Percentiles rank a stretch among this genome's conserved stretches.
These are phyloP conservation scores for Athelia psychrophila DNA, from an alignment of 1,284 basidiomycete species.

Conservation along the genomic window DNA sequence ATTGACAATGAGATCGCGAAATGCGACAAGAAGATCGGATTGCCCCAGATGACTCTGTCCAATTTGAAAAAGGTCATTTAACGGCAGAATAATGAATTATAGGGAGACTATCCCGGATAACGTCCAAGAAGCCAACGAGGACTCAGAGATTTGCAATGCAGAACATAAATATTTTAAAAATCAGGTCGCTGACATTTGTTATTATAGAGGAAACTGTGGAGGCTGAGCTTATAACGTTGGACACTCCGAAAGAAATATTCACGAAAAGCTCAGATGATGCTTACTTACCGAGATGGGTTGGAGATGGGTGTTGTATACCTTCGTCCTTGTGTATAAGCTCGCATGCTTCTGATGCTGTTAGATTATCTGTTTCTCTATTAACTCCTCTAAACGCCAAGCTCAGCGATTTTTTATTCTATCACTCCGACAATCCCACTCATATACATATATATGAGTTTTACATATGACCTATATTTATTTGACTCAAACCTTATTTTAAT, in stretches of 20 bases:
- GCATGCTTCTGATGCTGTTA: too few relatives aligned
- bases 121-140: conserved; percentile 72
- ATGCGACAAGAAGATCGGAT: conserved; percentile 81
- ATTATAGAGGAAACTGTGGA: conserved; percentile 61
- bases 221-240: conserved; percentile 60
- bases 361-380: too few relatives aligned
- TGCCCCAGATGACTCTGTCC: conserved; percentile 66
- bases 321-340: too few relatives aligned
- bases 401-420: too few relatives aligned
- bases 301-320: too few relatives aligned
- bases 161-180: conserved; percentile 79
- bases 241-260: conserved; percentile 61
- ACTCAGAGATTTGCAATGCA: conserved; percentile 78
- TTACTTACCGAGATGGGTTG: too few relatives aligned
- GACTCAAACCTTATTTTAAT: too few relatives aligned
- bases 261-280: too few relatives aligned
- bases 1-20: conserved; percentile 83
- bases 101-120: conserved; percentile 82
- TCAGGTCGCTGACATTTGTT: conserved; percentile 51
- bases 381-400: too few relatives aligned
- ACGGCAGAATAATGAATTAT: conserved; percentile 77
- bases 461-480: too few relatives aligned
- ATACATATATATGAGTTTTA: too few relatives aligned
- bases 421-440: too few relatives aligned
- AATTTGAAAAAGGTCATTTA: conserved; percentile 78